Evolutionary conservation across 805 yeast genomes (phyloP).

Genomic region (Cyberlindnera euphorbiiphila): DNA sequence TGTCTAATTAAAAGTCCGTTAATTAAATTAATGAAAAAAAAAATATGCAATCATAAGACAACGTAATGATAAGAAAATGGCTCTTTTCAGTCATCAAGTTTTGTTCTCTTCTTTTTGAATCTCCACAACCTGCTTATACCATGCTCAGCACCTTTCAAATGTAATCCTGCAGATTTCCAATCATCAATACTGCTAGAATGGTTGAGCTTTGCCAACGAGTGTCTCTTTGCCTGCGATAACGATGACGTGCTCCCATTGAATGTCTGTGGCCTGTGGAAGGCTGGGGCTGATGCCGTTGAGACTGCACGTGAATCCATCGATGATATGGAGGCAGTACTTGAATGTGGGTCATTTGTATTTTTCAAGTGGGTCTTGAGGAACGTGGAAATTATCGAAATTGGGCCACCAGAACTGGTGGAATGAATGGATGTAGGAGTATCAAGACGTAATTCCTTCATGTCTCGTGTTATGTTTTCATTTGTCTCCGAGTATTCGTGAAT

Average conservation of each 20-base stretch:
- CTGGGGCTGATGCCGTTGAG: background rate
- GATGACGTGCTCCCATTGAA: slow-evolving; percentile 2
- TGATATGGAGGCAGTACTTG: background rate
- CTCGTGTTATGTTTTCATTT: background rate
- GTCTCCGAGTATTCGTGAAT: background rate
- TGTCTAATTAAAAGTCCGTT: background rate
- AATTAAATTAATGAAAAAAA: background rate
- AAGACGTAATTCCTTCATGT: slow-evolving; percentile 1
- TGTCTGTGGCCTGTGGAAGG: slow-evolving; percentile 8
- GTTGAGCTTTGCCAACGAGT: slow-evolving; percentile 1
- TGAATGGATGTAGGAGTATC: slow-evolving; percentile 1
- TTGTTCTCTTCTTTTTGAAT: slow-evolving; percentile 9
- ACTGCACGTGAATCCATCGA: slow-evolving; percentile 1
- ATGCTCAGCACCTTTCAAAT: background rate
- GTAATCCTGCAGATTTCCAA: background rate
- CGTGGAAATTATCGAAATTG: slow-evolving; percentile 7
- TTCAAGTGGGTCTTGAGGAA: slow-evolving; percentile 9
- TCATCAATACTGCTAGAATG: slow-evolving; percentile 1
- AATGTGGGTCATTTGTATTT: background rate
- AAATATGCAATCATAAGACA: background rate
- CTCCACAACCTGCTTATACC: slow-evolving; percentile 9
- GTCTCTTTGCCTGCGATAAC: too few species aligned
- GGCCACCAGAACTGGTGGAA: slow-evolving; percentile 7
- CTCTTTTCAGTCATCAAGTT: background rate
- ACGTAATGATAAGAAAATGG: background rate